Base-by-base conservation (phyloP, 768 basidiomycete species). In the Leccinum variicolor region DNA sequence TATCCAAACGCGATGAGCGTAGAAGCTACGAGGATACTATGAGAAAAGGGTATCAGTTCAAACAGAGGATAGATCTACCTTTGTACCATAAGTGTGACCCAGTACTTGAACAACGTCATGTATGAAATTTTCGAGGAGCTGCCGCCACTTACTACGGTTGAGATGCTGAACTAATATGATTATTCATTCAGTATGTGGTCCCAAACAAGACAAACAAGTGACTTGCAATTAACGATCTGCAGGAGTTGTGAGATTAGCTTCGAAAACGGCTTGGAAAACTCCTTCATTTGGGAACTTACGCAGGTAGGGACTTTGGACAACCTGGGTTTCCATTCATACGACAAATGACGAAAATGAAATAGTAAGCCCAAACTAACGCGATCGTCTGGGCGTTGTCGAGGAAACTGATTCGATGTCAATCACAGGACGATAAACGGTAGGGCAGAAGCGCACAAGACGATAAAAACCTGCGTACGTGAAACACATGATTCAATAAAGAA, bases 1-100 rank as follows among this genome's bases (percentile, higher is more conserved):
- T 60, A 68, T 67, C 65, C 65, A 69, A 19, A 69, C 63, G 36
- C 65, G 66, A 25, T 68, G 68, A 23, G 56, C 55, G 25, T 69
- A 69, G 33, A 68, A 68, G 52, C 68, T 69, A 45, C 46, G 10
- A 25, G 9, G 2, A 0, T 3, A n/a, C n/a, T n/a, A 13, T 64
- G 15, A 61, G 56, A 11, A 14, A 28, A 49, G 1, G 6, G 2
- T 34, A n/a, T 33, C 31, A 45, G 25, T 14, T 8, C 14, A 36
- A 13, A 36, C n/a, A 21, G 10, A 1, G 34, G 25, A 17, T 23
- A 17, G n/a, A 1, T 23, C 3, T 55, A 69, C 67, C 61, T 36
- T 36, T 69, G 66, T 10, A 69, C 68, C 10, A 59, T 34, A 39
- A 69, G 67, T 2, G 62, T 57, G 39, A 64, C 34, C 8, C 47